Evolutionary conservation across 2,329 filamentous ascomycete genomes (phyloP).

Genomic region (Aspergillus fumigatus): DNA sequence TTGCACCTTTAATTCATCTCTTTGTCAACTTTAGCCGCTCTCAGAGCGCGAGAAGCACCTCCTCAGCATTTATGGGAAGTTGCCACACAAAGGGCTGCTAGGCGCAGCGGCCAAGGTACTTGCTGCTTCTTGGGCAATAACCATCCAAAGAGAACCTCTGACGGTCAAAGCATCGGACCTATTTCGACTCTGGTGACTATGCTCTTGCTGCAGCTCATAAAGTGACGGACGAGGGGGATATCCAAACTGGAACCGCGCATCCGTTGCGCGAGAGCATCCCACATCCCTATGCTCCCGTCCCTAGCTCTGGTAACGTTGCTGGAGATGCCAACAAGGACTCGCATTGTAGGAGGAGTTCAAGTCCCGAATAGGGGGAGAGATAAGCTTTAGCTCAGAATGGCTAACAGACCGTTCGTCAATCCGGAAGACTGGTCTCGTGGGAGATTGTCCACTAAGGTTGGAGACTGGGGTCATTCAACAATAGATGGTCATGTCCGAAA

Average conservation of each 20-base stretch:
- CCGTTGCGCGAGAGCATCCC: constrained; percentile 25
- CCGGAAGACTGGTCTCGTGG: background rate
- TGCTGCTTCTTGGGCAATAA: background rate
- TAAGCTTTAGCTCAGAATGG: background rate
- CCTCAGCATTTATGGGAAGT: background rate
- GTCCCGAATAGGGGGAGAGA: constrained; percentile 2
- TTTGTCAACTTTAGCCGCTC: background rate
- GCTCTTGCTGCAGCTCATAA: constrained; percentile 21
- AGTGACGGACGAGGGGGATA: constrained; percentile 19
- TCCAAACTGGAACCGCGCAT: constrained; percentile 22
- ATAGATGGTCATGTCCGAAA: background rate
- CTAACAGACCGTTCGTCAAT: background rate
- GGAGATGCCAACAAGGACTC: constrained; percentile 19
- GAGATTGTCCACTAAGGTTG: background rate
- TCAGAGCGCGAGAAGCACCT: background rate
- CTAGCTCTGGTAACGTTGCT: constrained; percentile 19
- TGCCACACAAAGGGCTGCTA: background rate
- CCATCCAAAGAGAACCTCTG: background rate
- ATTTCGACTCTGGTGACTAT: constrained; percentile 29
- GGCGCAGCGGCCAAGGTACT: background rate
- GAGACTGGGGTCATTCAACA: background rate
- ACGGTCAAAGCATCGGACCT: constrained; percentile 19
- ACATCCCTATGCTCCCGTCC: constrained; percentile 23
- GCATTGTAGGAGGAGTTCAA: constrained; percentile 6
- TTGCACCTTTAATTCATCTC: background rate